Base-by-base conservation (phyloP, 2,329 filamentous ascomycete species). In the Aspergillus ochraceus region DNA sequence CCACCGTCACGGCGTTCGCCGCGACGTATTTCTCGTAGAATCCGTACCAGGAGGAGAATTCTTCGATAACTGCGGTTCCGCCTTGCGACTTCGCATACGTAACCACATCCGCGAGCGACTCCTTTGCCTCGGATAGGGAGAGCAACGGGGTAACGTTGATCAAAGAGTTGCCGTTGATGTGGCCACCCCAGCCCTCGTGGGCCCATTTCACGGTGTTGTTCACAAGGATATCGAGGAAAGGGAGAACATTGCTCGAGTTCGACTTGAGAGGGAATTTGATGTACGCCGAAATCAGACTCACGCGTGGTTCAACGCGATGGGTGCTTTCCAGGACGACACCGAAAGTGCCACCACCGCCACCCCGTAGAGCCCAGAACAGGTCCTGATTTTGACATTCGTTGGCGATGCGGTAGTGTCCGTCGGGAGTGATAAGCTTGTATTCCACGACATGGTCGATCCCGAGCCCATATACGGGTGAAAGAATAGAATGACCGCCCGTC, bases 401-500 rank as follows among this genome's bases (percentile, higher is more conserved):
- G 42, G 79, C 80, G 17, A 77, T 79, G 10, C 80, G 67, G 24
- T 81, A 72, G 11, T 71, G 64, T 14, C 83, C 82, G 59, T 77
- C 75, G 11, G 80, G 75, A 6, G 78, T 79, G 8, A 85, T 78
- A 8, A 84, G 75, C 55, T 84, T 75, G 53, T 80, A 74, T 52
- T 78, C 72, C 11, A 85, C 71, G 3, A 82, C 75, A 63, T 84
- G 79, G 66, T 85, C 83, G 5, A 80, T 76, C 60, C 75, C 82
- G 68, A 85, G 78, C 22, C 65, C 64, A 19, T 63, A 61, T 12
- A 80, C 68, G 52, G 76, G 76, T 6, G 79, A 80, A 54, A 87
- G 66, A 2, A 83, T 81, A 8, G 79, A 82, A 67, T 86, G 82
- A 0, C 85, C 84, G 45, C 83, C 85, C 11, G 82, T 84, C 51